A percentile compares a stretch with the other conserved stretches of the same genome.
Conservation (phyloP, 1,284 basidiomycete species). For the Heterobasidion annosum region DNA sequence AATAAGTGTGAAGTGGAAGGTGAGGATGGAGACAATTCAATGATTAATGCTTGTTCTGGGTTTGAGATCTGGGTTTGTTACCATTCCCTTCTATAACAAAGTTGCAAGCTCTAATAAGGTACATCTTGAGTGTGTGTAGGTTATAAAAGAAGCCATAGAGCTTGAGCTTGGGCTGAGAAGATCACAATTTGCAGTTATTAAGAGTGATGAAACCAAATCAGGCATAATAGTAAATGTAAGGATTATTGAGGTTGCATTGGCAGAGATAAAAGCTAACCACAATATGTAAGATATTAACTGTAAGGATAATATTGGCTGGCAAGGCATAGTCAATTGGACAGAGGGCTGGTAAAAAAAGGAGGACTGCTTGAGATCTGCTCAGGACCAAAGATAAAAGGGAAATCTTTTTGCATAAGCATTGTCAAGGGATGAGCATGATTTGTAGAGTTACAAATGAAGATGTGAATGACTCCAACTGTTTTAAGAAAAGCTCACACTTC, state of each 20-base stretch:
- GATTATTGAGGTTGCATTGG: constrained; percentile 16
- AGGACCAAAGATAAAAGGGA: constrained; percentile 11
- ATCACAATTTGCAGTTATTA: constrained; percentile 22
- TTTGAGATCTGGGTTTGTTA: constrained; percentile 28
- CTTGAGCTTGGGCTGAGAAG: constrained; percentile 32
- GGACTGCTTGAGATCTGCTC: constrained; percentile 17
- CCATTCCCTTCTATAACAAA: constrained; percentile 31
- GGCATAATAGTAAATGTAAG: constrained; percentile 2
- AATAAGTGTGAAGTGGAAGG: constrained; percentile 24
- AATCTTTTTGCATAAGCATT: constrained; percentile 9
- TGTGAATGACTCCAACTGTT: constrained; percentile 10
- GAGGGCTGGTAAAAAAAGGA: constrained; percentile 13
- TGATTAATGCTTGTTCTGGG: constrained; percentile 26
- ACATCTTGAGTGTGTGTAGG: constrained; percentile 15
- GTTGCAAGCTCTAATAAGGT: constrained; percentile 24
- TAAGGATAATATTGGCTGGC: constrained; percentile 24
- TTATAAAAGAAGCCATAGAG: constrained; percentile 28
- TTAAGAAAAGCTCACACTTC: constrained; percentile 3
- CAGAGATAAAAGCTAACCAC: constrained; percentile 21
- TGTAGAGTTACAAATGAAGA: constrained; percentile 15
- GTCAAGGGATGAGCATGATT: constrained; percentile 8
- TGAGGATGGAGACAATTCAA: constrained; percentile 29
- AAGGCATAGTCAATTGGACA: constrained; percentile 20
- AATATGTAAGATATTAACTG: constrained; percentile 22
- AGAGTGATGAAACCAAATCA: constrained; percentile 20